Evolutionary conservation across 108 stramenopile genomes (phyloP), one percentile per base, ranked within the genome.

Genomic region (Cylindrotheca closterium): DNA sequence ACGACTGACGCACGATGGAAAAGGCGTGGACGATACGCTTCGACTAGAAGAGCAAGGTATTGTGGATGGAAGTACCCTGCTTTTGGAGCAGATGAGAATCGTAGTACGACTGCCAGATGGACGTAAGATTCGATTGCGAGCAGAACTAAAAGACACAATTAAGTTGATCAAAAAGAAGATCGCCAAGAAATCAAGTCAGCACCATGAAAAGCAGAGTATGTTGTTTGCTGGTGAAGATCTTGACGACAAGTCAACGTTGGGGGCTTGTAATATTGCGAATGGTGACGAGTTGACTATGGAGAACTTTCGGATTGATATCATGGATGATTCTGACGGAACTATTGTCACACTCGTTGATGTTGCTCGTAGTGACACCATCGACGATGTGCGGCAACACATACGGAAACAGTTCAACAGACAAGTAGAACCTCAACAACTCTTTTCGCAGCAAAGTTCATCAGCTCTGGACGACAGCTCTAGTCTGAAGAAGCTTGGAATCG

Each of bases 1-100:
- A 47, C 26, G 32, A 31, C 34, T 73, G 22, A 48, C 58, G 3
- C 65, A 65, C 33, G 45, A 73, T 1, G 72, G 72, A 2, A 28
- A 58, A 19, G 51, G 51, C 0, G 58, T 73, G 15, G 51, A 53
- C 17, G 72, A 65, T 31, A 64, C 57, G 10, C 23, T 55, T 7
- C 28, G 18, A 10, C 30, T 73, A 1, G 45, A 55, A 30, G 47
- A 65, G 24, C 72, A 65, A 52, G 58, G 64, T 12, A 59, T 73
- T 17, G 45, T 24, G 4, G 58, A 55, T 8, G 19, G 17, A 27
- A 58, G 62, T 26, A 53, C 48, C 0, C 17, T 73, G 30, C 18
- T 23, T 7, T 23, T 73, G 28, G 58, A 67, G 33, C 64, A 55
- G 46, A 71, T 78, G 67, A 42, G 28, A 22, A 58, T 78, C 4